These are phyloP conservation scores for Corchorus olitorius DNA, from an alignment of 345 rosid species.

Conservation along the genomic window DNA sequence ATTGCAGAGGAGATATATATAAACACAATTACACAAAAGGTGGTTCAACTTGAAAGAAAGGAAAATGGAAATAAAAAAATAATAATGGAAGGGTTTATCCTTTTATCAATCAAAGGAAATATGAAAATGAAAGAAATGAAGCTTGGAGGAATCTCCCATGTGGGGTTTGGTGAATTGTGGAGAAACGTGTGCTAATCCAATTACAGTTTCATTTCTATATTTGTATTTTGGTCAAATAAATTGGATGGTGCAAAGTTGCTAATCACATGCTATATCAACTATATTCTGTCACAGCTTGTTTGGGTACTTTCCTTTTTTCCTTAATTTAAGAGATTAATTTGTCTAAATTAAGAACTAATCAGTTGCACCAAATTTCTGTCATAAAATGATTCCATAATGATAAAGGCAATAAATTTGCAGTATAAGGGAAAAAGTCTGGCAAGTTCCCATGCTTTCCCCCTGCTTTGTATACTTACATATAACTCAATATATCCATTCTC, in stretches of 20 bases:
- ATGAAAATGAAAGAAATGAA: background rate
- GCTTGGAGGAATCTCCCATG: background rate
- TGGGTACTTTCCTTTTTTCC: background rate
- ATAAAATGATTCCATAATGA: background rate
- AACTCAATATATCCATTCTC: too few species aligned
- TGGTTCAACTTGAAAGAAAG: background rate
- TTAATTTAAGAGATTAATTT: background rate
- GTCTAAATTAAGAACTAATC: background rate
- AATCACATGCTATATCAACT: background rate
- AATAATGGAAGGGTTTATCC: background rate
- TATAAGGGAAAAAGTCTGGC: background rate
- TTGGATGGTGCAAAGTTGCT: background rate
- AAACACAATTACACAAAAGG: background rate
- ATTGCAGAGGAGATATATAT: slow-evolving; percentile 1
- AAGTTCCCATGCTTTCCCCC: background rate
- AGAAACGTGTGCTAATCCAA: slow-evolving; percentile 1
- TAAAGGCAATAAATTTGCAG: background rate
- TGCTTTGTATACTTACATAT: background rate
- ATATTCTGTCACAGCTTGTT: background rate
- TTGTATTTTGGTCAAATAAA: background rate
- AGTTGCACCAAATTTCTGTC: background rate
- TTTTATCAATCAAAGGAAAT: slow-evolving; percentile 10
- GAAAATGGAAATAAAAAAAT: background rate
- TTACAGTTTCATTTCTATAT: background rate
- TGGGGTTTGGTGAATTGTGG: background rate